Conservation (phyloP, 2,329 filamentous ascomycete genomes). For the Emergomyces pasteurianus region DNA sequence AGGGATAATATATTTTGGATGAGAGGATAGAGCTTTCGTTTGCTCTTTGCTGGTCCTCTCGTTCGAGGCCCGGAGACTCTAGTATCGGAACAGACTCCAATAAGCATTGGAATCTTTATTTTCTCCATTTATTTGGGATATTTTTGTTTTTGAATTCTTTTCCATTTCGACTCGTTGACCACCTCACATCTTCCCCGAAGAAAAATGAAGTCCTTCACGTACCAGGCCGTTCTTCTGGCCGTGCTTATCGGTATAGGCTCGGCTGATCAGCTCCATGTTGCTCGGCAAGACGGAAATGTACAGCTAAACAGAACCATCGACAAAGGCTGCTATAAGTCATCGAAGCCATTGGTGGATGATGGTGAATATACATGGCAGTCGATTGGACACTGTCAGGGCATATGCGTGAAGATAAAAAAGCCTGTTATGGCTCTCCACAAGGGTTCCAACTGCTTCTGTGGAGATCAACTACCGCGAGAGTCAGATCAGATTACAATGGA, state of each 20-base stretch:
- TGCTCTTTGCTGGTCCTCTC: not conserved
- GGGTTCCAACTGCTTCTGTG: constrained; percentile 60
- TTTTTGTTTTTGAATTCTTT: not conserved
- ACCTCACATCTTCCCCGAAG: not conserved
- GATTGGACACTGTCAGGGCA: constrained; percentile 42
- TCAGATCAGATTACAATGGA: constrained; percentile 42
- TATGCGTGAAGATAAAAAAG: constrained; percentile 37
- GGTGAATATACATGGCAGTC: constrained; percentile 42
- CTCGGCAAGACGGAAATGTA: not conserved
- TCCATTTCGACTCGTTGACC: not conserved
- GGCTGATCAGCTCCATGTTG: constrained; percentile 11
- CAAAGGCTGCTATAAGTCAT: constrained; percentile 42
- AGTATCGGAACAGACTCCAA: not conserved
- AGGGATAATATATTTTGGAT: not conserved
- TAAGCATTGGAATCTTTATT: not conserved
- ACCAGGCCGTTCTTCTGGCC: constrained; percentile 16
- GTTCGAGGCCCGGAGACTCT: not conserved
- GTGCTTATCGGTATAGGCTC: constrained; percentile 15
- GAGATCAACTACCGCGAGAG: constrained; percentile 52
- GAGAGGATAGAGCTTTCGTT: not conserved
- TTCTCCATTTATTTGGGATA: not conserved
- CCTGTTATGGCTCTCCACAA: constrained; percentile 53
- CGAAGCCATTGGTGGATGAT: constrained; percentile 36
- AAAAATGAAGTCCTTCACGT: constrained; percentile 19
- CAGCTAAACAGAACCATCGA: constrained; percentile 11